Percentiles rank a stretch among this genome's conserved stretches.
Conservation (phyloP, 1,284 basidiomycete species). For the Marasmius tenuissimus region DNA sequence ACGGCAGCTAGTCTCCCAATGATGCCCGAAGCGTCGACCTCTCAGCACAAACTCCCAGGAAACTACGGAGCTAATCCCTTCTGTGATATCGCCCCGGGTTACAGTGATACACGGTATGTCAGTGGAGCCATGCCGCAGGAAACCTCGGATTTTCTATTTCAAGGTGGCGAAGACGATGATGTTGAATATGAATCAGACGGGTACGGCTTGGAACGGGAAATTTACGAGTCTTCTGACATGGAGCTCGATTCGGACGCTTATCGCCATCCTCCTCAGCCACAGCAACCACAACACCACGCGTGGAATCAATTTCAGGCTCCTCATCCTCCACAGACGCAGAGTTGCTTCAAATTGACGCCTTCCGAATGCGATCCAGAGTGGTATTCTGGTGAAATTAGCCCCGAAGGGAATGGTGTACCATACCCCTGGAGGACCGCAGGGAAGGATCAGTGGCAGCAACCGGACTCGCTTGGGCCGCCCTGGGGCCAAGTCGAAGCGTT, state of each 20-base stretch:
- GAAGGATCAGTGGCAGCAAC: not conserved
- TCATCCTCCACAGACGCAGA: not conserved
- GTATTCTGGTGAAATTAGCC: not conserved
- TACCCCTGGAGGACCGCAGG: not conserved
- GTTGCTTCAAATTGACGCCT: not conserved
- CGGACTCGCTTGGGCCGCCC: not conserved
- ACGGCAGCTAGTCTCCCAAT: not conserved
- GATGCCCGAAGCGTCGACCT: not conserved
- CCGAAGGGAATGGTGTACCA: not conserved
- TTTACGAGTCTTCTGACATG: slow-evolving; percentile 1
- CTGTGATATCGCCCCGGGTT: not conserved
- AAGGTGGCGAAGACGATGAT: not conserved
- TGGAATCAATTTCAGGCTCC: not conserved
- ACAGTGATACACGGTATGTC: not conserved
- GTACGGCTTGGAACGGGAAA: not conserved
- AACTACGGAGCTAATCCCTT: not conserved
- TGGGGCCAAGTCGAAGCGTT: not conserved
- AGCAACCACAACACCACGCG: not conserved
- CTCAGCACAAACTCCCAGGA: not conserved
- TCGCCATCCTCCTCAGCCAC: not conserved
- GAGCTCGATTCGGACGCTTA: not conserved
- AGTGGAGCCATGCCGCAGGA: not conserved
- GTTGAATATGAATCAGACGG: not conserved
- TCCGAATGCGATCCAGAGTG: not conserved
- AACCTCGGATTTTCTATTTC: not conserved